Percentiles rank a stretch among this genome's conserved stretches.
phyloP scores from a whole-genome alignment of 495 filamentous ascomycete species.

The Daldinia concentrica region DNA sequence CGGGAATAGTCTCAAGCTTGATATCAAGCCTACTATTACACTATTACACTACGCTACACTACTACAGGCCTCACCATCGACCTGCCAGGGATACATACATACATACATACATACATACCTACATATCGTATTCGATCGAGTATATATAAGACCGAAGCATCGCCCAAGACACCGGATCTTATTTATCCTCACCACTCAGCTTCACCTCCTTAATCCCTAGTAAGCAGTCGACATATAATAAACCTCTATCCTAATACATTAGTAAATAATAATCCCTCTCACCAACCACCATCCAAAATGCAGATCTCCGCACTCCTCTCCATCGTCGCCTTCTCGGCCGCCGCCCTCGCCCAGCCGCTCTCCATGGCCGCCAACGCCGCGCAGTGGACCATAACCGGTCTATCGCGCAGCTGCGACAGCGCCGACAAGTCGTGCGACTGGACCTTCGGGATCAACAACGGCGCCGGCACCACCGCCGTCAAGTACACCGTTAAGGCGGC shows the following conservation, averaged over 20 bases:
- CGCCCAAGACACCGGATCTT: not conserved
- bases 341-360: constrained; percentile 54
- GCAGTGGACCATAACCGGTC: constrained; percentile 59
- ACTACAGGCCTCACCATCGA: not conserved
- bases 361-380: constrained; percentile 53
- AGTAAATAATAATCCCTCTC: not conserved
- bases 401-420: constrained; percentile 60
- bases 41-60: not conserved
- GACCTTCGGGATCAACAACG: constrained; percentile 58
- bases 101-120: not conserved
- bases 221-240: not conserved
- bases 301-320: constrained; percentile 56
- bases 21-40: too few species aligned
- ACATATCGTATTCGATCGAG: not conserved
- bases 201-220: not conserved
- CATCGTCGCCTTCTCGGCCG: constrained; percentile 49
- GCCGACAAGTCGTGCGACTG: constrained; percentile 58
- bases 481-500: constrained; percentile 54
- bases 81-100: not conserved
- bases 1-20: constrained; percentile 2
- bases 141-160: not conserved
- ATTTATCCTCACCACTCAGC: not conserved
- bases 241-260: not conserved
- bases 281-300: constrained; percentile 50
- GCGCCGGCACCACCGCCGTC: constrained; percentile 41